A percentile compares a stretch with the other conserved stretches of the same genome.
Evolutionary conservation across 2,329 filamentous ascomycete genomes (phyloP).

Genomic region (Zelopaecilomyces penicillatus): DNA sequence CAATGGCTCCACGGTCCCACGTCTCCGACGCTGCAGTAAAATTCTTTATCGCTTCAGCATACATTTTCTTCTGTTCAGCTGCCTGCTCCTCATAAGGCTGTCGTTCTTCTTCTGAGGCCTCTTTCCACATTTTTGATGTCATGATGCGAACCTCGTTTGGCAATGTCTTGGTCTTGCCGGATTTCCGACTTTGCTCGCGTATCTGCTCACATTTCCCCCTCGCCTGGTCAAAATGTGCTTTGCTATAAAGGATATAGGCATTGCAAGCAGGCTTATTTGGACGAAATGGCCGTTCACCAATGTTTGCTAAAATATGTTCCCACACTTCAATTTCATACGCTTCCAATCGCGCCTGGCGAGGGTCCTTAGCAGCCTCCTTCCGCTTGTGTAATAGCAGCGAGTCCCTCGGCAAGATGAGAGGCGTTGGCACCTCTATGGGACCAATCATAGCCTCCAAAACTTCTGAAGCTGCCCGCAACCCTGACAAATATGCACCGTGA

Average conservation of each 20-base stretch:
- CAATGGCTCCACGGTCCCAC: constrained; percentile 63
- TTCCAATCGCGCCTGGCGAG: constrained; percentile 44
- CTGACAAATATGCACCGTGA: constrained; percentile 91
- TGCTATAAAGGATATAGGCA: constrained; percentile 84
- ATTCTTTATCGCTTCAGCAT: constrained; percentile 47
- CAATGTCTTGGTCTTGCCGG: constrained; percentile 54
- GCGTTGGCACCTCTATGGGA: constrained; percentile 66
- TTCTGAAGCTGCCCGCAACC: constrained; percentile 80
- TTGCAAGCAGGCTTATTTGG: constrained; percentile 71
- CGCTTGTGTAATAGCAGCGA: constrained; percentile 44
- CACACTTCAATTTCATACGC: constrained; percentile 48
- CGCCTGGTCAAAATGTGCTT: constrained; percentile 60
- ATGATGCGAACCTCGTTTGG: constrained; percentile 80
- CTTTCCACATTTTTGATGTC: constrained; percentile 86
- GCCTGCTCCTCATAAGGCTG: constrained; percentile 72
- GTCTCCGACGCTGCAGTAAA: constrained; percentile 54
- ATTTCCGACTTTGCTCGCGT: constrained; percentile 56
- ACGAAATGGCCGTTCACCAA: constrained; percentile 67
- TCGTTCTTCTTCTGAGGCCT: constrained; percentile 60
- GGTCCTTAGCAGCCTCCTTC: constrained; percentile 41
- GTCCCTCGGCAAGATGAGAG: constrained; percentile 63
- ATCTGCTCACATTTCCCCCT: constrained; percentile 54
- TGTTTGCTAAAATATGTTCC: constrained; percentile 41
- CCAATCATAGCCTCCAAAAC: constrained; percentile 74
- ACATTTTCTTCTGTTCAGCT: constrained; percentile 58